Evolutionary conservation across 805 yeast genomes (phyloP), one percentile per base, ranked within the genome.

Genomic region (Candida insectalens): DNA sequence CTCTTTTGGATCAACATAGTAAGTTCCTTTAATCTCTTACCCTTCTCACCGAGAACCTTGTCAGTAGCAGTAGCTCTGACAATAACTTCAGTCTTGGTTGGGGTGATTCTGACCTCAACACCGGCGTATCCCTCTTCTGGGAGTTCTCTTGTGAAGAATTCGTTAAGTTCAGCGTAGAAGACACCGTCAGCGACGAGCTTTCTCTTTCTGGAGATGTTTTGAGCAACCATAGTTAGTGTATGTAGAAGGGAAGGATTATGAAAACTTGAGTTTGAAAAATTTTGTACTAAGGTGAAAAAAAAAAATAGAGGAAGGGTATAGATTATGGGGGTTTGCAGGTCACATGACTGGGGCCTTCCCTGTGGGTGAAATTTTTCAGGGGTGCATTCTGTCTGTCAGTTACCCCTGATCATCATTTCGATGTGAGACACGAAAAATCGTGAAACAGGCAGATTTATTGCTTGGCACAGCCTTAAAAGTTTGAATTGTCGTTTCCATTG

Each of bases 101-200:
- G 92, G 65, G 96, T 85, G 63, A 84, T 83, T 76, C 97, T 84
- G 67, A 92, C 96, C 75, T 92, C 98, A 62, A 92, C 95, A 75
- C 98, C 98, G 60, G 98, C 92, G 80, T 92, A 92, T 67, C 98
- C 98, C 74, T 92, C 96, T 77, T 92, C 98, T 59, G 98, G 95
- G 63, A 92, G 83, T 73, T 92, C 98, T 77, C 98, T 89, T 79
- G 96, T 85, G 87, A 92, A 92, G 92, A 92, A 92, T 77, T 92
- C 98, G 80, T 92, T 92, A 64, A 92, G 75, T 77, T 92, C 98
- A 70, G 98, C 98, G 94, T 81, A 92, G 80, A 92, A 85, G 62
- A 92, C 98, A 84, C 98, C 98, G 79, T 92, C 98, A 71, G 96
- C 96, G 66, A 92, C 97, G 65, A 88, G 83, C 88, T 88, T 88